Base-by-base conservation (phyloP, 257 asterid genomes). In the Echium plantagineum region DNA sequence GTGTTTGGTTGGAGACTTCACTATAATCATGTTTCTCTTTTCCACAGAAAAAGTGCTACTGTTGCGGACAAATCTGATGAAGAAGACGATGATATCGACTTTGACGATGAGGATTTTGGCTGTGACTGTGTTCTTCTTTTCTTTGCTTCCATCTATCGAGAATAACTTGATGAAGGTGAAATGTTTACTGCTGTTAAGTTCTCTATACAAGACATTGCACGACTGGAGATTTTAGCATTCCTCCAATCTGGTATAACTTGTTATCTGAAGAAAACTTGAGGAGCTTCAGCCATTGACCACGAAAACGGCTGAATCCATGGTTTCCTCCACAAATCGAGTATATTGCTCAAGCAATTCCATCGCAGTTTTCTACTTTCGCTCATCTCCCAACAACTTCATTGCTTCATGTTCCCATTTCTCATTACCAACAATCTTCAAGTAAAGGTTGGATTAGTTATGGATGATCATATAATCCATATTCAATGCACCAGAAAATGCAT, bases 331-430 rank as follows among this genome's bases (percentile, higher is more conserved):
- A 57, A 79, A 90, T 73, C 75, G 94, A 53, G 88, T 85, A 48
- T 90, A 90, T 54, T 90, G 94, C 22, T 90, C 94, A 55, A 87
- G 91, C 85, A 90, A 73, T 55, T 83, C 95, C 77, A 90, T 80
- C 4, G 98, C 98, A 15, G 85, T 82, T 74, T 83, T 90, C 64
- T 85, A 95, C 52, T 82, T 90, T 65, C 87, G 96, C 68, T 87
- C 98, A 16, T 87, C 98, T 61, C 87, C 96, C 31, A 87, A 67
- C 3, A 90, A 90, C 76, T 55, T 81, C 91, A 90, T 78, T 0
- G 96, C 98, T 70, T 90, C 98, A 0, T 62, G 80, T 66, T 90
- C 96, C 7, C 94, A 87, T 63, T 87, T 90, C 64, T 85, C 95
- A 18, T 70, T 78, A 17, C 96, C 95, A 0, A 76, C 74, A 1